Base-by-base conservation (phyloP, 192 early-diverging fungal species). In the Gonapodya sp. region DNA sequence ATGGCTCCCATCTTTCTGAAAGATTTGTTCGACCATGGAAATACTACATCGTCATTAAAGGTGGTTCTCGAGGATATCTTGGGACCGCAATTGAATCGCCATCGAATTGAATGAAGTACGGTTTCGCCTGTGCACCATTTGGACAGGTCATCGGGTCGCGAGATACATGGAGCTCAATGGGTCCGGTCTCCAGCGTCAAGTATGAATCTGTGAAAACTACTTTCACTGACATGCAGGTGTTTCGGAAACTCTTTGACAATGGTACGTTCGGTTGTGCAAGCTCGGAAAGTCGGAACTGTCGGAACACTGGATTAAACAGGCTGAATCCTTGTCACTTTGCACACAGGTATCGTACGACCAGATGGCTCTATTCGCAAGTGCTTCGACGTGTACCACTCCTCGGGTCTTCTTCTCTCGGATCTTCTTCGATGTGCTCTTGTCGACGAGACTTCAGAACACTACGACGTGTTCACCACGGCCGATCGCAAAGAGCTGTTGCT, bases 401-500 rank as follows among this genome's bases (percentile, higher is more conserved):
- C 36, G 31, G 37, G 73, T 30, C 87, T 90, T 36, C 30, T 88
- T 0, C 81, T 91, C 18, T 82, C 85, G 2, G 89, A 91, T 79
- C 87, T 88, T 80, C 81, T 91, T 33, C 82, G 88, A 1, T 82
- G 81, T 35, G 87, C 86, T 79, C 78, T 91, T 35, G 72, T 89
- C 36, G 83, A 85, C 82, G 79, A 79, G 0, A 85, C 83, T 34
- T 83, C 78, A 14, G 82, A 87, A 37, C 18, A 34, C 1, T 91
- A 85, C 81, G 81, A 14, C 1, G 37, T 34, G 18, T 91, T 88
- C 78, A 46, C 80, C 0, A 35, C 36, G 18, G n/a, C 46, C 1
- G 89, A 90, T 36, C 78, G 89, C 1, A 30, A 82, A 18, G 89
- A 91, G 80, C 84, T 91, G 35, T 83, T 91, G 16, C 89, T 90